Conservation (phyloP, 2,329 filamentous ascomycete species). For the Biscogniauxia mediterranea region DNA sequence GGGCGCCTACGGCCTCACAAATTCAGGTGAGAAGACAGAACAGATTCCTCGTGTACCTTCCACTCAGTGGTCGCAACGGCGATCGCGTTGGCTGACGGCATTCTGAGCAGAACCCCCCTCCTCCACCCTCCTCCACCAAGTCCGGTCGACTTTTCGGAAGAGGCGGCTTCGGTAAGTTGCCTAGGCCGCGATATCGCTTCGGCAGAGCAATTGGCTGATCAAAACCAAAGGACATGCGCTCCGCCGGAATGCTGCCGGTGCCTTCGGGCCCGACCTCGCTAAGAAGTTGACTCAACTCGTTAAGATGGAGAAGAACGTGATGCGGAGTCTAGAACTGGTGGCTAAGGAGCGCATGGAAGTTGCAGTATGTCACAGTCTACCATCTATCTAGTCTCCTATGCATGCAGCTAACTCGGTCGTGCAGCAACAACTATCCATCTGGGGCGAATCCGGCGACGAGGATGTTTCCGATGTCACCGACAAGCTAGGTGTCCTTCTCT, state of each 20-base stretch:
- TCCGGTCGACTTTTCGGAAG: constrained; percentile 84
- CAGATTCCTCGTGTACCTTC: constrained; percentile 9
- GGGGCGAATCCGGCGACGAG: constrained; percentile 94
- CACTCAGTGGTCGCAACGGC: background rate
- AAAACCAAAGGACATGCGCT: constrained; percentile 58
- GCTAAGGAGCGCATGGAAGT: constrained; percentile 98
- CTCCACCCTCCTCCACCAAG: constrained; percentile 89
- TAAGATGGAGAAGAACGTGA: constrained; percentile 99
- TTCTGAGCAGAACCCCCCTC: constrained; percentile 74
- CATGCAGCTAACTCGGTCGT: constrained; percentile 11
- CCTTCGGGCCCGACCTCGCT: constrained; percentile 81
- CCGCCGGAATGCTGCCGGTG: constrained; percentile 71
- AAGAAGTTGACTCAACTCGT: constrained; percentile 98
- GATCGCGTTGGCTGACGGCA: constrained; percentile 7
- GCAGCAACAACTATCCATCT: constrained; percentile 97
- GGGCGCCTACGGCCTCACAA: constrained; percentile 89
- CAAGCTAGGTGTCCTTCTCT: constrained; percentile 95
- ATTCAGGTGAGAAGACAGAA: constrained; percentile 48
- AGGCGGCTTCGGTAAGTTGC: constrained; percentile 72
- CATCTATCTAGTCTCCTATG: background rate
- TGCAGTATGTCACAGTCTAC: constrained; percentile 64
- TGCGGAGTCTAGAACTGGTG: constrained; percentile 96
- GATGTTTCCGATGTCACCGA: constrained; percentile 98
- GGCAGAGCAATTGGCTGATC: constrained; percentile 21
- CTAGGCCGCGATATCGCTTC: background rate